phyloP scores from a whole-genome alignment of 306 rosid species.

The Dicorynia guianensis region DNA sequence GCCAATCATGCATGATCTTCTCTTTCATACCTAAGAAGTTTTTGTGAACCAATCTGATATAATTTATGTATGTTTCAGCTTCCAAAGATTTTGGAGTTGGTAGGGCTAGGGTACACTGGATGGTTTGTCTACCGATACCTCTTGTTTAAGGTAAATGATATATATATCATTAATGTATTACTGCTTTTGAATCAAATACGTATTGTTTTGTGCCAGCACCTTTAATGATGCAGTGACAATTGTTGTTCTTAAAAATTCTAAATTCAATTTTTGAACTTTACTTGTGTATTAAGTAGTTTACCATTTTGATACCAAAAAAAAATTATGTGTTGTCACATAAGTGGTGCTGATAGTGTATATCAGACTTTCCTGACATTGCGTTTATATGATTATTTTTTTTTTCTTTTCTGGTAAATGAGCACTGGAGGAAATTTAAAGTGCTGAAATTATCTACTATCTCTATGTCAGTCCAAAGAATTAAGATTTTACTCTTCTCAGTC shows the following conservation, averaged over 20 bases:
- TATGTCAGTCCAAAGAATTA: neutral
- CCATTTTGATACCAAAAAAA: no score
- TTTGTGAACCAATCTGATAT: slow-evolving; percentile 36
- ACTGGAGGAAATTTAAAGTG: neutral
- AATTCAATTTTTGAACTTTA: no score
- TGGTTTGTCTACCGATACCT: slow-evolving; percentile 99
- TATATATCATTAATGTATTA: neutral
- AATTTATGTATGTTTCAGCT: slow-evolving; percentile 60
- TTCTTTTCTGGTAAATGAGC: neutral
- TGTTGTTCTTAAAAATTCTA: no score
- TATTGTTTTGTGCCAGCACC: slow-evolving; percentile 9
- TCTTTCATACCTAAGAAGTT: slow-evolving; percentile 1
- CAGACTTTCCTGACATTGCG: slow-evolving; percentile 4
- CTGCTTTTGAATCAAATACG: slow-evolving; percentile 18
- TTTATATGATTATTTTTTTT: slow-evolving; percentile 8
- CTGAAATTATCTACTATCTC: neutral
- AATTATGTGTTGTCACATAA: neutral
- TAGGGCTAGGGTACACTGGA: slow-evolving; percentile 97
- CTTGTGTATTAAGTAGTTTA: no score
- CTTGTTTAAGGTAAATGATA: slow-evolving; percentile 80
- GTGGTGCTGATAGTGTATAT: neutral
- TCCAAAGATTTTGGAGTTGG: slow-evolving; percentile 95
- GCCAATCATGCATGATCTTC: slow-evolving; percentile 29
- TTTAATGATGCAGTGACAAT: no score
- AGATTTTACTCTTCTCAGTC: neutral